phyloP scores from a whole-genome alignment of 805 yeast genomes.

The Metschnikowia shivogae region DNA sequence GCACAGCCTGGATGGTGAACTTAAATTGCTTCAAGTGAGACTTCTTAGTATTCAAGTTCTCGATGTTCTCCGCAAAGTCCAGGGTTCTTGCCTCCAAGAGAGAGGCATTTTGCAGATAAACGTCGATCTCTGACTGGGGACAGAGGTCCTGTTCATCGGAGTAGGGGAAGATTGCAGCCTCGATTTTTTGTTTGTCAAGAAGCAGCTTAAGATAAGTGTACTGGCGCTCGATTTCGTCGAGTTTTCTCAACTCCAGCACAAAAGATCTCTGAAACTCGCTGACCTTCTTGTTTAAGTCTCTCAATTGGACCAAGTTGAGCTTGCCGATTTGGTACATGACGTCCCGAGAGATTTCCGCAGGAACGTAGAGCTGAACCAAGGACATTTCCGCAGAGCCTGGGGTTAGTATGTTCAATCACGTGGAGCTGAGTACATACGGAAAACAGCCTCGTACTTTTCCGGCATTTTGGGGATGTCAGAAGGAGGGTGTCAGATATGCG shows the following conservation, averaged over 20 bases:
- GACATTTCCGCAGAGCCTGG: constrained; percentile 95
- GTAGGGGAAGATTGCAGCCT: constrained; percentile 33
- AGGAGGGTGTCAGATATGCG: constrained; percentile 3
- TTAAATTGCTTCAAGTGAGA: constrained; percentile 68
- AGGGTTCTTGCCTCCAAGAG: constrained; percentile 68
- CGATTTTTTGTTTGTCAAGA: constrained; percentile 47
- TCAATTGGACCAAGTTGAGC: constrained; percentile 78
- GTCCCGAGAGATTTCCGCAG: constrained; percentile 85
- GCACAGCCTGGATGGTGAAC: constrained; percentile 40
- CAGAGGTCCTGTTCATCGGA: constrained; percentile 22
- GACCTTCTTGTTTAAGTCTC: constrained; percentile 75
- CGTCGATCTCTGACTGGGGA: constrained; percentile 65
- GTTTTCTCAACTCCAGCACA: constrained; percentile 77
- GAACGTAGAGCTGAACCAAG: constrained; percentile 83
- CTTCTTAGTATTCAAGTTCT: constrained; percentile 58
- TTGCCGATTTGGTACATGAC: constrained; percentile 84
- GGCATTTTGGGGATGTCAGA: constrained; percentile 11
- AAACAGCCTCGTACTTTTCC: constrained; percentile 42
- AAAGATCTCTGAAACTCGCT: constrained; percentile 86
- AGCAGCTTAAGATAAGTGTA: constrained; percentile 42
- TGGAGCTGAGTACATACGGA: constrained; percentile 33
- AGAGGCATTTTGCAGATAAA: constrained; percentile 56
- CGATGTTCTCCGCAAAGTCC: constrained; percentile 67
- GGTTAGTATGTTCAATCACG: constrained; percentile 16
- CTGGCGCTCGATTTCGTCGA: constrained; percentile 89